Evolutionary conservation across 176 grass and related monocot genomes (phyloP), one percentile per base, ranked within the genome.

Genomic region (Carex littledalei): DNA sequence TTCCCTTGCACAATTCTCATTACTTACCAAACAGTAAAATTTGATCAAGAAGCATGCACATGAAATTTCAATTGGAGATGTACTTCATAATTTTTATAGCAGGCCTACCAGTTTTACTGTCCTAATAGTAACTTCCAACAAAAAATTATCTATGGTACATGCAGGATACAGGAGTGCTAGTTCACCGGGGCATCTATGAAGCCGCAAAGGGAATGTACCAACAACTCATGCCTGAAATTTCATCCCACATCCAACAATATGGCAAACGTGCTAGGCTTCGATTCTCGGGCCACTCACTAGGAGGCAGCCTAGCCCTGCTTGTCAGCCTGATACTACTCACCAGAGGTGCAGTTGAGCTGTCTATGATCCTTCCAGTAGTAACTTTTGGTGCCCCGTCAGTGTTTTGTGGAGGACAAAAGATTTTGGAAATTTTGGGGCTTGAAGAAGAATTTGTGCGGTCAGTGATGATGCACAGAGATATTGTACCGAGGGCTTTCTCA

Each of bases 181-280:
- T 99, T 41, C 96, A 99, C 85, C 88, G 96, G 11, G 96, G 96
- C 57, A 99, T 99, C 86, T 99, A 99, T 81, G 96, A 99, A 88
- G 96, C 91, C 2, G 96, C 96, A 12, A 99, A 95, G 81, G 96
- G 96, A 60, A 99, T 99, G 87, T 94, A 91, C 81, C 91, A 92
- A 76, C 96, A 95, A 86, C 80, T 99, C 34, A 73, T 92, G 84
- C 90, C 96, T 56, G 91, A 91, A 77, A 82, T 99, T 67, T 55
- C 45, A 50, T 84, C 69, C 5, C 96, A 99, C 87, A 13, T 95
- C 45, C 49, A 43, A 21, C 66, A 50, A 57, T 43, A 86, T 62
- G 76, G 82, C 1, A 66, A 79, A 0, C 2, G 16, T 0, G 88
- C 87, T 14, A 86, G 77, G 49, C 87, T 99, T 83, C 91, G 91